Conservation (phyloP, 2,329 filamentous ascomycete species). For the Cladosporium austrohemisphaericum region DNA sequence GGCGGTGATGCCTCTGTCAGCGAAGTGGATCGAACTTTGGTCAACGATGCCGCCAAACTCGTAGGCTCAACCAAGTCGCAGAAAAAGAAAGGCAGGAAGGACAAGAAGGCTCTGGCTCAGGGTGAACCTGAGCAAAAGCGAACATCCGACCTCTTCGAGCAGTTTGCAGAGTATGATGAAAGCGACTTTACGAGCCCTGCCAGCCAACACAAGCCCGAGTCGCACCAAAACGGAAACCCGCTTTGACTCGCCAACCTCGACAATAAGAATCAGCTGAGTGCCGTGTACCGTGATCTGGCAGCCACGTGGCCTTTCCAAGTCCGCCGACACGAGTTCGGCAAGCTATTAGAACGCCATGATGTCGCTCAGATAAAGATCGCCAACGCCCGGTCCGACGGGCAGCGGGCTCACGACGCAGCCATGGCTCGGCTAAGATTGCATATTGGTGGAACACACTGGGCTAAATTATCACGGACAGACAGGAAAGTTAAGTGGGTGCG, state of each 20-base stretch:
- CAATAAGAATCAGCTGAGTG: neutral
- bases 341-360: neutral
- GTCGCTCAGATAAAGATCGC: neutral
- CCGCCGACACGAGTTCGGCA: neutral
- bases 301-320: slow-evolving; percentile 12
- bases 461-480: neutral
- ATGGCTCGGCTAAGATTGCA: neutral
- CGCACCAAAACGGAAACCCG: neutral
- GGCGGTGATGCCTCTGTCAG: too few relatives aligned
- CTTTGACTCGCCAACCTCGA: neutral
- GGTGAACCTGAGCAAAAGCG: too few relatives aligned
- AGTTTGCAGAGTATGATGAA: neutral
- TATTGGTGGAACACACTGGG: neutral
- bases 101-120: slow-evolving; percentile 18
- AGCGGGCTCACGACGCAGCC: neutral
- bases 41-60: too few relatives aligned
- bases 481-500: neutral
- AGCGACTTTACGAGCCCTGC: neutral
- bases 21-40: too few relatives aligned
- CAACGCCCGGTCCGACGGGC: neutral
- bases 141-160: neutral
- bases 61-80: neutral
- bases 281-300: neutral
- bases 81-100: slow-evolving; percentile 7
- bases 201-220: too few relatives aligned